Base-by-base conservation (phyloP, 2,329 filamentous ascomycete species). In the Aspergillus sp. region DNA sequence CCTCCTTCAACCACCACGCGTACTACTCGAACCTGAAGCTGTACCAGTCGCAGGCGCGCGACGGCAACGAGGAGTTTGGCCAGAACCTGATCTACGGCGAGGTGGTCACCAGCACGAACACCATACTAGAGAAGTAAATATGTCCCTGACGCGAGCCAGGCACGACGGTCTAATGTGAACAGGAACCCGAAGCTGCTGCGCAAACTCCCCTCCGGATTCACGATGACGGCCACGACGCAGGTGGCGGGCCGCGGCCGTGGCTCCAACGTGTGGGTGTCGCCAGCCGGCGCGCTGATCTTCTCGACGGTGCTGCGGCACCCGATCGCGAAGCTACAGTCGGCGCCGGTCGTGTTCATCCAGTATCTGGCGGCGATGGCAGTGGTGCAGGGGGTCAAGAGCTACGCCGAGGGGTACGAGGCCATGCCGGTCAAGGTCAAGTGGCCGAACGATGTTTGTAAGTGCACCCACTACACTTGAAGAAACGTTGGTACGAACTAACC, bases 81-180 rank as follows among this genome's bases (percentile, higher is more conserved):
- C 82, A 86, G 47, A 76, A 82, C 47, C 72, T 99, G 3, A 77
- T 97, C 58, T 97, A 97, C 65, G 92, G 88, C 49, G 91, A 97
- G 69, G 91, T 96, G 5, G 81, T 97, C 14, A 97, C 93, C 2
- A 96, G 91, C 69, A 99, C 94, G 23, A 96, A 93, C 72, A 96
- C 92, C 0, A 78, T 97, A 4, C 80, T 97, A 5, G 94, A 97
- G 65, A 96, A 94, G 88, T 89, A 71, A 58, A 74, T 9, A 25
- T 20, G 10, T 16, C 9, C n/a, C n/a, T n/a, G n/a, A n/a, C n/a
- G n/a, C n/a, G n/a, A n/a, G n/a, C n/a, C n/a, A n/a, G n/a, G n/a
- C n/a, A n/a, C n/a, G n/a, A n/a, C n/a, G n/a, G 7, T 19, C 45
- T 54, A 21, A 49, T 16, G 38, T 9, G 4, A 40, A 0, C 51